Evolutionary conservation across 768 basidiomycete genomes (phyloP), one percentile per base, ranked within the genome.

Genomic region (Naganishia vaughanmartiniae): DNA sequence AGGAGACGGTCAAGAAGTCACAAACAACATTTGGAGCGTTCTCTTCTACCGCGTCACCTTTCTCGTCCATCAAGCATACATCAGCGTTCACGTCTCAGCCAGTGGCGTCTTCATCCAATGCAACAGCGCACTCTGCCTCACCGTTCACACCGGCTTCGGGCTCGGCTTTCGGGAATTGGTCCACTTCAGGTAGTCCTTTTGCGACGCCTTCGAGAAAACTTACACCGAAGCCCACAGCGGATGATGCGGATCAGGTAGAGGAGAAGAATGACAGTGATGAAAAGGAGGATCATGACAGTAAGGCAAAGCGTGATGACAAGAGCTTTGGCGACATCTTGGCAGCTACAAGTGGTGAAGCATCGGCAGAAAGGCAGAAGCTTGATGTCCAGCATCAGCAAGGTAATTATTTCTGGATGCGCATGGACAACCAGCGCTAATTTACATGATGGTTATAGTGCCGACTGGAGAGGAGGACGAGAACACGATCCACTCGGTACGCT

Each of bases 401-500:
- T 82, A 56, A 74, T 81, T 77, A 39, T 34, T 30, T 31, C 28
- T 34, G 5, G 0, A 26, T 11, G 30, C 39, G 7, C 7, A 57
- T 15, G 2, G 5, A 30, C 26, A 39, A 48, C 63, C 54, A 30
- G 30, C 48, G 30, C 71, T 45, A 28, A 17, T 17, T 54, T 65
- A 48, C 69, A 26, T 46, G 10, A 34, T 19, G 10, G 2, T 45
- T 12, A 33, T 69, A 83, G 82, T 80, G 10, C 73, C 72, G 26
- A 83, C 82, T 0, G 82, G 82, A 11, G 82, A 83, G 70, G 82
- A 83, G 65, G 80, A 81, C 21, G 82, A 83, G 60, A 77, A 77
- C 33, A 82, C 81, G 4, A 53, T 77, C 4, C 79, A 79, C 65
- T 79, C 80, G 56, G 77, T 78, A 12, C 79, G 82, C 33, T 74